Evolutionary conservation across 2,329 filamentous ascomycete genomes (phyloP), one percentile per base, ranked within the genome.

Genomic region (Apiospora aurea): DNA sequence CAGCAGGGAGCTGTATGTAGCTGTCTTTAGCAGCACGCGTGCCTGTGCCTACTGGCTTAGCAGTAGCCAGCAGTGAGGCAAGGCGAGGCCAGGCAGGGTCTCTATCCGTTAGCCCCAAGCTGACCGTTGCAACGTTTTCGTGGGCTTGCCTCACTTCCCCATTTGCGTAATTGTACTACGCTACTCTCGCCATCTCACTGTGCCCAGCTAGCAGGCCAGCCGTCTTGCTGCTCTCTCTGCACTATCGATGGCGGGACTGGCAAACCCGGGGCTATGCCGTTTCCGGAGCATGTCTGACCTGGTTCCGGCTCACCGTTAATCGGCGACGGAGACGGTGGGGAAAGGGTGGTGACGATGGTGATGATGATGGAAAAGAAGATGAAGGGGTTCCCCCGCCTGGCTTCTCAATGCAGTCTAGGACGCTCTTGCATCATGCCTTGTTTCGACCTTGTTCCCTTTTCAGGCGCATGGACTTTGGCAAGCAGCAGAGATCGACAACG

Each of bases 311-410:
- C 57, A 64, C 57, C 57, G 34, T 64, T 61, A 21, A 21, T 46
- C 67, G 67, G 24, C 43, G n/a, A 68, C 38, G 66, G 66, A 47
- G 66, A 34, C 41, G 38, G 66, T 47, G 66, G 66, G 66, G 66
- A 34, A 44, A 47, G 14, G 43, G 21, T 26, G 64, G 14, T 26
- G 38, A 67, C 21, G 64, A 16, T 46, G 43, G 7, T n/a, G 66
- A n/a, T 24, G 44, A 69, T 24, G 44, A 49, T 64, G 34, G 11
- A 41, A 21, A n/a, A 41, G 34, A 34, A 61, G 53, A 61, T 61
- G 53, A 61, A 61, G 53, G 53, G 53, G 53, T 38, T 61, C 53
- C 21, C 21, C 53, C 53, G 29, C 14, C 16, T 61, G 53, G 18
- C 4, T n/a, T 16, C 53, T 61, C 53, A 38, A 61, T 61, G 53